Percentiles rank a stretch among this genome's conserved stretches.
Conservation (phyloP, 176 grass and related monocot species). For the Poa pratensis region DNA sequence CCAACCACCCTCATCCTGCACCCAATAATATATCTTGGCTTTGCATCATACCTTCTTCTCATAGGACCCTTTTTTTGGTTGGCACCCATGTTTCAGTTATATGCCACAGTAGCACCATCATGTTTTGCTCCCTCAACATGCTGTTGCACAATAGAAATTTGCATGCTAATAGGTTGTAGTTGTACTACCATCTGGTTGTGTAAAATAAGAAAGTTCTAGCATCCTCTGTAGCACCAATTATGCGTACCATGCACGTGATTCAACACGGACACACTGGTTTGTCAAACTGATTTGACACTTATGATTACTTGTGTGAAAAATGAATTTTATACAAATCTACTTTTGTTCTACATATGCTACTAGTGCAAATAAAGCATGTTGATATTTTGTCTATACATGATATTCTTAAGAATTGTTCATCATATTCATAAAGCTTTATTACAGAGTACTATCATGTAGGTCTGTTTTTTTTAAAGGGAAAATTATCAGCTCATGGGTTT, state of each 20-base stretch:
- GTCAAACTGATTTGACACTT: not conserved
- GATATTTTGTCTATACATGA: not conserved
- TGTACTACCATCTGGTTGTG: not conserved
- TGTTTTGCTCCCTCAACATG: not conserved
- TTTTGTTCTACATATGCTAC: not conserved
- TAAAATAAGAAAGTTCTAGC: constrained; percentile 13
- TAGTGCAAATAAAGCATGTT: not conserved
- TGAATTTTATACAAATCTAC: not conserved
- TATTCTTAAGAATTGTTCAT: not conserved
- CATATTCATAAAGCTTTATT: no score
- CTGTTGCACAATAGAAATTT: not conserved
- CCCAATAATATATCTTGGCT: not conserved
- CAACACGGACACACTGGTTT: not conserved
- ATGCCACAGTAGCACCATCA: not conserved
- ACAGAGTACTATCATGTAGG: not conserved
- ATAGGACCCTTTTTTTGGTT: not conserved
- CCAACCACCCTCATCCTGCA: not conserved
- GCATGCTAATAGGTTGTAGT: not conserved
- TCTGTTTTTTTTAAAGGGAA: not conserved
- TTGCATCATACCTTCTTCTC: not conserved
- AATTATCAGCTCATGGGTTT: not conserved
- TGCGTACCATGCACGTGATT: not conserved
- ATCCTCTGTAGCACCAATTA: not conserved
- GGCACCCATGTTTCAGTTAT: not conserved
- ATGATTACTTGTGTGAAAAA: constrained; percentile 24